Conservation (phyloP, 2,329 filamentous ascomycete genomes). For the Penicillium nordicum region DNA sequence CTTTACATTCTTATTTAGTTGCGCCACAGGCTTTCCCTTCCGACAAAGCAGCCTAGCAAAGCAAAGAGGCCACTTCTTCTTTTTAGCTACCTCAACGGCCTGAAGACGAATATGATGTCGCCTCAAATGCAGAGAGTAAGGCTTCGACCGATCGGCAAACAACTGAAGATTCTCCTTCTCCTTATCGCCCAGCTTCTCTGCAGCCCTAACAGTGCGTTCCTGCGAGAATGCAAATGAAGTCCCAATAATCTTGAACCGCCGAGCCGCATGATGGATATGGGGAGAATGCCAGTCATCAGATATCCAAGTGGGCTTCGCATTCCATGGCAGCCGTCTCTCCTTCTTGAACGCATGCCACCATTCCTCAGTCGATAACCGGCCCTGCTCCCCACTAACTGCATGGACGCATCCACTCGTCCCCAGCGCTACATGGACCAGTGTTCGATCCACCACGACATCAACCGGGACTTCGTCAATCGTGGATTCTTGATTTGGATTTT, state of each 20-base stretch:
- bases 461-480: conserved; percentile 26
- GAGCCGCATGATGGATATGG: conserved; percentile 18
- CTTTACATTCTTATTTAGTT: background rate
- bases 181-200: conserved; percentile 5
- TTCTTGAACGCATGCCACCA: conserved; percentile 23
- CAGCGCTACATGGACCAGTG: conserved; percentile 17
- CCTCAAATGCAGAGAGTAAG: conserved; percentile 15
- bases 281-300: conserved; percentile 20
- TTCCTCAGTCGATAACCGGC: conserved; percentile 16
- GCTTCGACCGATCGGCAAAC: conserved; percentile 20
- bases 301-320: conserved; percentile 16
- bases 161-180: conserved; percentile 10
- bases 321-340: conserved; percentile 20
- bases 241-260: conserved; percentile 22
- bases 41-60: conserved; percentile 14
- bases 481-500: conserved; percentile 17
- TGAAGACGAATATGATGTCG: conserved; percentile 19
- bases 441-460: conserved; percentile 24
- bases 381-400: conserved; percentile 21
- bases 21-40: conserved; percentile 11
- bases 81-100: conserved; percentile 18
- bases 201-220: conserved; percentile 11
- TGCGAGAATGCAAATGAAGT: conserved; percentile 22
- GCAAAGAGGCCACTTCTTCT: conserved; percentile 13
- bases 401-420: conserved; percentile 20